A percentile compares a stretch with the other conserved stretches of the same genome.
Evolutionary conservation across 2,329 filamentous ascomycete species (phyloP).

Genomic region (Trichoderma aggressivum): DNA sequence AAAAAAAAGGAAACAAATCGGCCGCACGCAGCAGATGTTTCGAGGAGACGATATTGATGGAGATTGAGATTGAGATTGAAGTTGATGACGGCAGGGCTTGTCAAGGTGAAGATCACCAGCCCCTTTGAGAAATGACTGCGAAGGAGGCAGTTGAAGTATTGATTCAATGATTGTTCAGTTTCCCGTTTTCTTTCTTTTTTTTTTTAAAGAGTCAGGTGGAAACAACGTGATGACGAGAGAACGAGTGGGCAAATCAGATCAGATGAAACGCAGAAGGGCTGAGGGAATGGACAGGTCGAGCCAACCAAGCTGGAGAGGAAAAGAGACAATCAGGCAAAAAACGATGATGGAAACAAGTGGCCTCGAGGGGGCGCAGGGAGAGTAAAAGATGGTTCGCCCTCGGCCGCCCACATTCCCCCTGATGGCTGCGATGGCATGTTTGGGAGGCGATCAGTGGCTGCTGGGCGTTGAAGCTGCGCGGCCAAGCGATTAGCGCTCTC

Average conservation of each 20-base stretch:
- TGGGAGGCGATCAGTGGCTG: constrained; percentile 8
- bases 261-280: constrained; percentile 1
- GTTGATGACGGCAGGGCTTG: background rate
- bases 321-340: background rate
- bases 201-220: background rate
- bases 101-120: constrained; percentile 3
- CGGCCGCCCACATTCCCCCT: constrained; percentile 14
- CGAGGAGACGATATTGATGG: background rate
- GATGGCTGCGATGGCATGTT: constrained; percentile 12
- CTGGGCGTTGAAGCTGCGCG: background rate
- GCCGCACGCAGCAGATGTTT: background rate
- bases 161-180: background rate
- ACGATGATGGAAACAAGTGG: constrained; percentile 9
- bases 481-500: background rate
- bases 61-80: background rate
- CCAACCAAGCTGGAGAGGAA: constrained; percentile 7
- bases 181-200: background rate
- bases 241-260: background rate
- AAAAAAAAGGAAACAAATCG: background rate
- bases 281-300: constrained; percentile 4
- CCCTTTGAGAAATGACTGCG: constrained; percentile 16
- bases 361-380: background rate
- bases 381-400: constrained; percentile 14
- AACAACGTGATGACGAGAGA: background rate
- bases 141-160: constrained; percentile 10